Conservation (phyloP, 2,329 filamentous ascomycete species). For the Penicillium sp. region DNA sequence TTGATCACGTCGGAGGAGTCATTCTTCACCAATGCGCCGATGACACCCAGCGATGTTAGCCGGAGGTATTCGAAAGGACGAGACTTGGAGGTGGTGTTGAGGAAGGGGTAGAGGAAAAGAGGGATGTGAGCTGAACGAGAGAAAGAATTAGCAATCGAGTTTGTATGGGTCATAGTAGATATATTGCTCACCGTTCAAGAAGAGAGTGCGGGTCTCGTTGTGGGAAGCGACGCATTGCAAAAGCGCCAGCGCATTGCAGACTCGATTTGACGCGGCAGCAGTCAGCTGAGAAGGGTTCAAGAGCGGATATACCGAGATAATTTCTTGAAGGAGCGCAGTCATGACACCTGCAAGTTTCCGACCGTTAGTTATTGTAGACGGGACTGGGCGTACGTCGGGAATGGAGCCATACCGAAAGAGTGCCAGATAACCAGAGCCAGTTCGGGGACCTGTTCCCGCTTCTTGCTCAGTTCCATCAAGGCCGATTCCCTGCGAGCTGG, state of each 20-base stretch:
- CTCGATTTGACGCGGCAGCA: constrained; percentile 92
- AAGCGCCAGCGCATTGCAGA: constrained; percentile 93
- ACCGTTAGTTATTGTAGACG: constrained; percentile 26
- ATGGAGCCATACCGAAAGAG: constrained; percentile 89
- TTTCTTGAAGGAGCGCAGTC: constrained; percentile 95
- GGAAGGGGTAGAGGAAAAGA: constrained; percentile 93
- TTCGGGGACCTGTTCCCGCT: constrained; percentile 95
- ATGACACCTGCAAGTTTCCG: constrained; percentile 87
- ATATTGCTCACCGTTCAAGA: constrained; percentile 79
- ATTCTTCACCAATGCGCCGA: constrained; percentile 96
- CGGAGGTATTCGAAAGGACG: constrained; percentile 96
- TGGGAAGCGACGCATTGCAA: constrained; percentile 97
- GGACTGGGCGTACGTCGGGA: too few relatives aligned
- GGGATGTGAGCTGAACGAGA: constrained; percentile 98
- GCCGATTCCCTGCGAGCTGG: constrained; percentile 84
- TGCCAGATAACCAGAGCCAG: constrained; percentile 96
- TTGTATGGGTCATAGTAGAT: too few relatives aligned
- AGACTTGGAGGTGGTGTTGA: constrained; percentile 98
- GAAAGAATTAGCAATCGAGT: too few relatives aligned
- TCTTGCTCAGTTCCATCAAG: constrained; percentile 94
- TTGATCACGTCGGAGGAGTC: constrained; percentile 98
- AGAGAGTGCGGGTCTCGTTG: constrained; percentile 90
- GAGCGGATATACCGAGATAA: constrained; percentile 96
- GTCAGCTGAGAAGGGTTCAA: constrained; percentile 96
- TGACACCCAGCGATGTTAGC: constrained; percentile 91